A percentile compares a stretch with the other conserved stretches of the same genome.
phyloP scores from a whole-genome alignment of 768 basidiomycete species.

The Cystobasidium onofrii region DNA sequence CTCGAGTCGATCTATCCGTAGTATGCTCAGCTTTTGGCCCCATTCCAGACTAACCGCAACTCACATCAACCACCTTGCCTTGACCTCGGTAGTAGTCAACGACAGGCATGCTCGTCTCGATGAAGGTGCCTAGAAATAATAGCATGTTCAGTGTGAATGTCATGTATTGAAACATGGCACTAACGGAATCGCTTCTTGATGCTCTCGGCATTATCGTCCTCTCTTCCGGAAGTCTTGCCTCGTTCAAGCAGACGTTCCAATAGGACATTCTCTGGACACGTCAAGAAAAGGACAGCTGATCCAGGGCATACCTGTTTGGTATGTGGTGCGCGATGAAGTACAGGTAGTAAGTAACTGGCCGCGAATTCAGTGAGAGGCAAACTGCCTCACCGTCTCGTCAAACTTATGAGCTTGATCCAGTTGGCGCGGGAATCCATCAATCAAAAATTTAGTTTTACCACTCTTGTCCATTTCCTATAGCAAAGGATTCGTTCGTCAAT shows the following conservation, averaged over 20 bases:
- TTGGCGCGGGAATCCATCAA: conserved; percentile 96
- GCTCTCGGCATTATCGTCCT: conserved; percentile 88
- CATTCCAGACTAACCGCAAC: conserved; percentile 35
- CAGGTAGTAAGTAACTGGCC: no score
- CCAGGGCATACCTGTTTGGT: conserved; percentile 69
- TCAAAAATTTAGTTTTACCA: conserved; percentile 67
- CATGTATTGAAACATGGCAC: no score
- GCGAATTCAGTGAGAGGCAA: no score
- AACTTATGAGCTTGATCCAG: conserved; percentile 96
- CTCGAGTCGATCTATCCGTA: conserved; percentile 48
- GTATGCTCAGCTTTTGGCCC: neutral
- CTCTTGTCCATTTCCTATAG: conserved; percentile 54
- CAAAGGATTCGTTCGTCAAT: no score
- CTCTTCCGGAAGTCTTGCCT: conserved; percentile 85
- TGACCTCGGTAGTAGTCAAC: conserved; percentile 66
- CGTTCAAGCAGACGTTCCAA: conserved; percentile 74
- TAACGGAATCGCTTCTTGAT: conserved; percentile 93
- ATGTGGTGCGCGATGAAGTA: no score
- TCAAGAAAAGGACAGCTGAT: conserved; percentile 72
- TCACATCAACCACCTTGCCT: conserved; percentile 70
- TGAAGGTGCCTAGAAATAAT: conserved; percentile 58
- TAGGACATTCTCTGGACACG: conserved; percentile 81
- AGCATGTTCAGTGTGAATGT: neutral
- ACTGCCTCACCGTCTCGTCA: conserved; percentile 62
- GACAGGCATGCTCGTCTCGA: conserved; percentile 83